Base-by-base conservation (phyloP, 2,329 filamentous ascomycete genomes). In the Biscogniauxia sp. region DNA sequence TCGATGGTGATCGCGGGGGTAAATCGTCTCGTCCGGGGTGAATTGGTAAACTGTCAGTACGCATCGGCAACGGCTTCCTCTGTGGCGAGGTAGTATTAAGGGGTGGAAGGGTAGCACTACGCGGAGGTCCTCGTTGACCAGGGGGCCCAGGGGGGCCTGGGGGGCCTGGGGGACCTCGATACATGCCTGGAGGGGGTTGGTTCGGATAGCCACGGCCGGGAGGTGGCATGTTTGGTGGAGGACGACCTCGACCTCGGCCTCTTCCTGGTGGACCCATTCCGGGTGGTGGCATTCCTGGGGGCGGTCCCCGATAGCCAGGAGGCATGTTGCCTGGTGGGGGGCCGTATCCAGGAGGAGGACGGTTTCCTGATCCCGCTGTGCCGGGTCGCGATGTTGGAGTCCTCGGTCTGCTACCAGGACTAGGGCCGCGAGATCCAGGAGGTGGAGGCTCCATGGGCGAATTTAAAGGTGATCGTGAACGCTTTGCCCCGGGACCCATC, bases 11-110 rank as follows among this genome's bases (percentile, higher is more conserved):
- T 23, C 67, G 58, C 19, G 77, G 75, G 60, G 73, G 72, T 28
- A 66, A 70, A 68, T 68, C 80, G 63, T 65, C 80, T 76, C 62
- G 76, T 76, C 56, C 73, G 68, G 69, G 70, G 77, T 60, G 74
- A 75, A 70, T 73, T 71, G 63, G 69, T 70, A 68, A 69, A 53
- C 73, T 75, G 49, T 74, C 72, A 5, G 70, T 66, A 55, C 78
- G 76, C n/a, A 71, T 66, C 23, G 81, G 80, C 13, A 86, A 66
- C 23, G 84, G 83, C 68, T 86, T 87, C 62, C 84, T 77, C 55
- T 76, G 74, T 51, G 77, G 75, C 57, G 76, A 77, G n/a, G 72
- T 74, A 20, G 78, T 78, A 59, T 79, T 76, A 15, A 79, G 61
- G 37, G 56, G 64, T 7, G 69, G 67, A 28, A 67, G 37, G 37